Base-by-base conservation (phyloP, 306 rosid genomes). In the Quercus mongolica region DNA sequence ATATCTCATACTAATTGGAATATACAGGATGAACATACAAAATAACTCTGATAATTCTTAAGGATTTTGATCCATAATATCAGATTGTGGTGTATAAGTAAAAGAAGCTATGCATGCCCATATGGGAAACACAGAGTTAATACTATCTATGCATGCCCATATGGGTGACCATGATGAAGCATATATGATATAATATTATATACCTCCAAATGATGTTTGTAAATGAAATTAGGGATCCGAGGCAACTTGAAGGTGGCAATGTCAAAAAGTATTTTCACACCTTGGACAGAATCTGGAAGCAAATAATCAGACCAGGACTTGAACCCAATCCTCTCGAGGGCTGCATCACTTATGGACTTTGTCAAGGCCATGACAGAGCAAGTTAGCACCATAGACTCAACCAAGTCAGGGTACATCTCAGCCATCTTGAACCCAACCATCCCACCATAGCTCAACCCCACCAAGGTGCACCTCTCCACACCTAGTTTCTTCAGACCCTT, bases 351-450 rank as follows among this genome's bases (percentile, higher is more conserved):
- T 1, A 88, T 6, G 0, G 86, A 75, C 73, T 74, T 72, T 10
- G 83, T 85, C 74, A 85, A 14, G 12, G 85, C 91, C 78, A 76
- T 9, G 25, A 70, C 83, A 20, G 84, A 75, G 71, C 80, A 7
- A 51, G 80, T 82, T 5, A 75, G 78, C 61, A 87, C 88, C 85
- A 87, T 46, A 4, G 88, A 70, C 69, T 46, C 76, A 56, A 87
- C 85, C 84, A 87, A 46, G 19, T 80, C 69, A 0, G 88, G 91
- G 58, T 55, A 83, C 78, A 75, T 14, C 76, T 78, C 62, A 1
- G 85, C 87, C 89, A 88, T 44, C 49, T 76, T 83, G 57, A 85
- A 85, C 74, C 85, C 91, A 25, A 85, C 84, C 83, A 81, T 87
- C 13, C 84, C 89, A 10, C 91, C 87, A 55, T 85, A 87, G 85